A percentile compares a stretch with the other conserved stretches of the same genome.
These are phyloP conservation scores for Clathrospora elynae DNA, from an alignment of 2,329 filamentous ascomycete genomes.

Conservation along the genomic window DNA sequence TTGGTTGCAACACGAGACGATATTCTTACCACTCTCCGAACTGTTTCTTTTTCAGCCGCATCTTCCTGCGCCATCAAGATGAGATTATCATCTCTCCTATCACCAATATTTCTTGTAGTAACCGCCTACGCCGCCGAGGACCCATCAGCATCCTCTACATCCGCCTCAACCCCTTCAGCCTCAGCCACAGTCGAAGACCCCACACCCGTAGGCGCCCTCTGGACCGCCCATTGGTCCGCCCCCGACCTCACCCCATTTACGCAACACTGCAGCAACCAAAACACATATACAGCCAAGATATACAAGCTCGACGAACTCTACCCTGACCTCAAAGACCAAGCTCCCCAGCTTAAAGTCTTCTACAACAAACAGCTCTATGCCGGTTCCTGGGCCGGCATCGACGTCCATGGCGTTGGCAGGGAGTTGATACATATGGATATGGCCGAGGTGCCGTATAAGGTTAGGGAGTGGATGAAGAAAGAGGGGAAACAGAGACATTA, in stretches of 20 bases:
- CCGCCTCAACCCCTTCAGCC: constrained; percentile 16
- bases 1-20: not conserved
- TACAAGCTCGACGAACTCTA: constrained; percentile 43
- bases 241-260: constrained; percentile 30
- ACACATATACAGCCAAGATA: constrained; percentile 33
- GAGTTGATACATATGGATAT: constrained; percentile 57
- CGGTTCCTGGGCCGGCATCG: constrained; percentile 59
- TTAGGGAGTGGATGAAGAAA: constrained; percentile 55
- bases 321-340: constrained; percentile 37
- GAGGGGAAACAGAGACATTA: constrained; percentile 50
- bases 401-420: constrained; percentile 58
- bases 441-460: constrained; percentile 50
- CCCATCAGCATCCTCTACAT: constrained; percentile 17
- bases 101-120: constrained; percentile 29
- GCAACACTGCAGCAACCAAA: constrained; percentile 23
- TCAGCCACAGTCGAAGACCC: constrained; percentile 28
- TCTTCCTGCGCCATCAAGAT: constrained; percentile 16
- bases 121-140: constrained; percentile 22
- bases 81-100: constrained; percentile 29
- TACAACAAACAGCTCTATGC: constrained; percentile 52
- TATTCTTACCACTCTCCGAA: not conserved
- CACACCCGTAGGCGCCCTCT: constrained; percentile 38
- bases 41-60: not conserved
- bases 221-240: constrained; percentile 38
- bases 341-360: constrained; percentile 46